Percentiles rank a stretch among this genome's conserved stretches.
phyloP scores from a whole-genome alignment of 768 basidiomycete genomes.

The Rhodosporidiobolus odoratus region DNA sequence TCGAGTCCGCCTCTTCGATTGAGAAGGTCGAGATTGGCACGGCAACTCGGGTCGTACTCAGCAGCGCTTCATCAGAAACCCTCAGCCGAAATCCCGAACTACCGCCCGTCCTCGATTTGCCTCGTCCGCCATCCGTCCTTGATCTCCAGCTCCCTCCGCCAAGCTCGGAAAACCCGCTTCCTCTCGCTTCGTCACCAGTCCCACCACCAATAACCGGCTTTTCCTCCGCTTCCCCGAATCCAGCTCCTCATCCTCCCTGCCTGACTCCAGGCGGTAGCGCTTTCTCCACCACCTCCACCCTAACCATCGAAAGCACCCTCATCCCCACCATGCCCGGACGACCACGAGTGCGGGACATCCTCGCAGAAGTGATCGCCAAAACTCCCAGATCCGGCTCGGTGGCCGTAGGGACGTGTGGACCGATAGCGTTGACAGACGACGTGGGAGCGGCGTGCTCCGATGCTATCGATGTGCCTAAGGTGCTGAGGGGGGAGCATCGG shows the following conservation, averaged over 20 bases:
- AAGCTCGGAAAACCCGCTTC: not conserved
- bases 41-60: not conserved
- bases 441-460: slow-evolving; percentile 9
- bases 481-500: slow-evolving; percentile 16
- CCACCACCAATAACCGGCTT: not conserved
- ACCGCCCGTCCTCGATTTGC: not conserved
- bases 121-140: not conserved
- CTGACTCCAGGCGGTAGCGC: not conserved
- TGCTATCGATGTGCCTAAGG: not conserved
- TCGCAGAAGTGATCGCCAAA: not conserved
- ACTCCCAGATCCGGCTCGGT: slow-evolving; percentile 9
- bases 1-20: not conserved
- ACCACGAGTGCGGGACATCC: slow-evolving; percentile 7
- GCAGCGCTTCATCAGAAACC: not conserved
- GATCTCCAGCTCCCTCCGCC: not conserved
- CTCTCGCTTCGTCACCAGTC: not conserved
- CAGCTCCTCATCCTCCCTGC: slow-evolving; percentile 3
- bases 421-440: slow-evolving; percentile 3
- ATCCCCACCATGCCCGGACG: slow-evolving; percentile 9
- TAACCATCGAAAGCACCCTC: not conserved
- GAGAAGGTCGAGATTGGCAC: not conserved
- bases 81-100: not conserved
- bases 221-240: not conserved
- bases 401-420: slow-evolving; percentile 18
- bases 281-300: not conserved